Conservation (phyloP, 2,329 filamentous ascomycete genomes). For the Xylaria polymorpha region DNA sequence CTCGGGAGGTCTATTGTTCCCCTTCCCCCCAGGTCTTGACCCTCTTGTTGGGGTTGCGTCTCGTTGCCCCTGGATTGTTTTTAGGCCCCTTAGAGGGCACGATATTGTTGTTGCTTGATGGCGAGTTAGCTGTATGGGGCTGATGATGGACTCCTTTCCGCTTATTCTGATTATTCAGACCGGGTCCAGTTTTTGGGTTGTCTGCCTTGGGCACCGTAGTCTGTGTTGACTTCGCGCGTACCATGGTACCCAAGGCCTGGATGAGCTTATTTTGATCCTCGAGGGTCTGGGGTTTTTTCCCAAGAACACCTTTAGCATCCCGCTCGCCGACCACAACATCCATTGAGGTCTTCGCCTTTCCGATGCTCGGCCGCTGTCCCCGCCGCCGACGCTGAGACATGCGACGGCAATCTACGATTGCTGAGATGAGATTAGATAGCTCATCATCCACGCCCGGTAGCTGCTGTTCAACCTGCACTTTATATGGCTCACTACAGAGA, state of each 20-base stretch:
- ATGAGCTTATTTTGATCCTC: conserved; percentile 15
- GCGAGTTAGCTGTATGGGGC: neutral
- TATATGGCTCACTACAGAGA: conserved; percentile 20
- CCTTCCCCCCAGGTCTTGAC: neutral
- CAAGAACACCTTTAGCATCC: neutral
- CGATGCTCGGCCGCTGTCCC: neutral
- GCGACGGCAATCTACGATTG: conserved; percentile 10
- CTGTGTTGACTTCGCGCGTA: neutral
- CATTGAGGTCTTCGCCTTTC: neutral
- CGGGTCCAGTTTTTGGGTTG: neutral
- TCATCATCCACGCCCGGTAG: neutral
- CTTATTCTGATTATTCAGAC: neutral
- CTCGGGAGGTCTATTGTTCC: neutral
- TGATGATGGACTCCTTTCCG: neutral
- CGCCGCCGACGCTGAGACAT: conserved; percentile 15
- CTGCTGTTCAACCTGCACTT: neutral
- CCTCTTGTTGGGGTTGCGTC: neutral
- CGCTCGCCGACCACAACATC: too few species aligned
- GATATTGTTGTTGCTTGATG: neutral
- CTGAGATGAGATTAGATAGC: neutral
- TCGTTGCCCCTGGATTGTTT: neutral
- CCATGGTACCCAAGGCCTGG: neutral
- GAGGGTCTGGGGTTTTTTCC: conserved; percentile 5
- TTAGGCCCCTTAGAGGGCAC: neutral
- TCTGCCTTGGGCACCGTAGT: neutral